Evolutionary conservation across 2,329 filamentous ascomycete species (phyloP).

Genomic region (Ophiostoma ulmi): DNA sequence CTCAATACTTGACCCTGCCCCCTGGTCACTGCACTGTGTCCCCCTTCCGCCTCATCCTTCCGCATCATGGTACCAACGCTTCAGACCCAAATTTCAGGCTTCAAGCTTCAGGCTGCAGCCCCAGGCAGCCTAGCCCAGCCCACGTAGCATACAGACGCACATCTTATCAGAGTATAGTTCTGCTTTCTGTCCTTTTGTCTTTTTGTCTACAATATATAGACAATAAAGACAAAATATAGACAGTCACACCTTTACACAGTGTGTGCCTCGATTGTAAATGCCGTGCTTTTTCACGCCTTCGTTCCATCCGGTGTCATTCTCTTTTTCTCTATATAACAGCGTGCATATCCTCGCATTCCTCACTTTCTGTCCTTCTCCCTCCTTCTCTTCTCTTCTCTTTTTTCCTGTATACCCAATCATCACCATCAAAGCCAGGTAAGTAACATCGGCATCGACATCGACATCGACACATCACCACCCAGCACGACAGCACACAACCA

Average conservation of each 20-base stretch:
- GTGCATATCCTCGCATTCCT: not conserved
- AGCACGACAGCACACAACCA: not conserved
- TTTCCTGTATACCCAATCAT: not conserved
- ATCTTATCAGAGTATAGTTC: not conserved
- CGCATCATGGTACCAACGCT: not conserved
- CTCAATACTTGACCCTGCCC: not conserved
- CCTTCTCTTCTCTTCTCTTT: constrained; percentile 7
- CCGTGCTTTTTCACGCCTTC: constrained; percentile 9
- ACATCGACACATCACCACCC: not conserved
- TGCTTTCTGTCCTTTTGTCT: not conserved
- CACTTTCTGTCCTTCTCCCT: not conserved
- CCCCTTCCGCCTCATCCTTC: not conserved
- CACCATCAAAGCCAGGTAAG: not conserved
- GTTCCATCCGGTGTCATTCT: not conserved
- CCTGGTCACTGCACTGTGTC: not conserved
- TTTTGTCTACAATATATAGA: not conserved
- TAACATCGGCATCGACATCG: constrained; percentile 4
- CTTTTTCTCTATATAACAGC: not conserved
- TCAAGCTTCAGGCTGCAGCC: not conserved
- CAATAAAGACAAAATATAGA: too few relatives aligned
- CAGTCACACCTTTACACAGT: constrained; percentile 3
- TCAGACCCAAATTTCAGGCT: not conserved
- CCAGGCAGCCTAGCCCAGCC: not conserved
- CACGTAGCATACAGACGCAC: not conserved
- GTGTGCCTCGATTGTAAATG: constrained; percentile 1